Percentiles rank a stretch among this genome's conserved stretches.
These are phyloP conservation scores for Bauhinia variegata DNA, from an alignment of 306 rosid species.

Conservation along the genomic window DNA sequence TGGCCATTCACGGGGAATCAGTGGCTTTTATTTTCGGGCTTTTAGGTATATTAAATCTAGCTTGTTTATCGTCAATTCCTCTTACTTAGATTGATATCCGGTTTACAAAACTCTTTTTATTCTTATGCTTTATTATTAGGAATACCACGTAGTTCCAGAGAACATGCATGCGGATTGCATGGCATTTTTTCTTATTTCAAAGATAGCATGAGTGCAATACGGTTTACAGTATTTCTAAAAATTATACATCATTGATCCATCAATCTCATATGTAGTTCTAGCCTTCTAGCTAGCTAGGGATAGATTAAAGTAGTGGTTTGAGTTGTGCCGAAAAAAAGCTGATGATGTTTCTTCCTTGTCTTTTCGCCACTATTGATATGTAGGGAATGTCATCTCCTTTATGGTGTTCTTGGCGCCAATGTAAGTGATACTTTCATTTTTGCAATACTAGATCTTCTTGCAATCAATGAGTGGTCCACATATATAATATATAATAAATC, in stretches of 20 bases:
- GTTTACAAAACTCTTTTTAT: too few relatives aligned
- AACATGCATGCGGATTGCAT: constrained; percentile 26
- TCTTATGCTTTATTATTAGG: too few relatives aligned
- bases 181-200: too few relatives aligned
- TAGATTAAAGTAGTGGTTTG: background rate
- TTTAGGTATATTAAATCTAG: constrained; percentile 53
- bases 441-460: background rate
- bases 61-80: constrained; percentile 1
- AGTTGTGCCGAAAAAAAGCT: constrained; percentile 17
- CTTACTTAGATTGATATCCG: too few relatives aligned
- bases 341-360: constrained; percentile 22
- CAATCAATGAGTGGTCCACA: background rate
- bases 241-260: too few relatives aligned
- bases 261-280: too few relatives aligned
- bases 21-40: constrained; percentile 74
- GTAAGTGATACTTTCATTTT: constrained; percentile 51
- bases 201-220: too few relatives aligned
- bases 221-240: too few relatives aligned
- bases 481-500: too few relatives aligned
- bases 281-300: too few relatives aligned
- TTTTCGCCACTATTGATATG: constrained; percentile 7
- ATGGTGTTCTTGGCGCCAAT: constrained; percentile 86
- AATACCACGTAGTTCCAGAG: too few relatives aligned
- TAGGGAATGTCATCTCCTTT: constrained; percentile 86
- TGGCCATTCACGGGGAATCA: constrained; percentile 56